Percentiles rank a stretch among this genome's conserved stretches.
These are phyloP conservation scores for Prinsepia uniflora DNA, from an alignment of 306 rosid species.

Conservation along the genomic window DNA sequence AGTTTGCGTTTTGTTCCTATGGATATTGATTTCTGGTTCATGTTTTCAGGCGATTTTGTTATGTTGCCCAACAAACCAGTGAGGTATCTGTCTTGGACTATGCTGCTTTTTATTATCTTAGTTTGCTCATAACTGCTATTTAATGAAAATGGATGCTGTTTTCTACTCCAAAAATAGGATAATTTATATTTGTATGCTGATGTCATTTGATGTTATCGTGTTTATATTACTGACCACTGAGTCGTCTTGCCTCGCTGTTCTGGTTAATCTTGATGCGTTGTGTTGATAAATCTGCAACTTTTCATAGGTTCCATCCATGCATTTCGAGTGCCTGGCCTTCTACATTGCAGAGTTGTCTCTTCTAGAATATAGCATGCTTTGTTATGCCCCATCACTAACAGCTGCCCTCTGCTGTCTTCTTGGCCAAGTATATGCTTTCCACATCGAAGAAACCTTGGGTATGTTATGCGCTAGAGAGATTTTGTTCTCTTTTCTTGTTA, in stretches of 20 bases:
- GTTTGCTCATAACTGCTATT: background rate
- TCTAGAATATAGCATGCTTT: conserved; percentile 49
- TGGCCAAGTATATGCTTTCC: conserved; percentile 55
- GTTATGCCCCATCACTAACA: conserved; percentile 48
- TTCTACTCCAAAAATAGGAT: conserved; percentile 2
- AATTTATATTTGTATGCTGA: conserved; percentile 2
- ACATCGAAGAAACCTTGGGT: conserved; percentile 63
- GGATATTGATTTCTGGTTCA: conserved; percentile 32
- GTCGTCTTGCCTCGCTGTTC: background rate
- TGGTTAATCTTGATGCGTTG: background rate
- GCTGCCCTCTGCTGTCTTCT: conserved; percentile 69
- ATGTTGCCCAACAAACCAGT: conserved; percentile 40
- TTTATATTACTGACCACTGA: background rate
- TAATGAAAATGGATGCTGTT: background rate
- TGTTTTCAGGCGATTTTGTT: conserved; percentile 48
- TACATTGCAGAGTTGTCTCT: conserved; percentile 59
- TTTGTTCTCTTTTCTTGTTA: conserved; percentile 15
- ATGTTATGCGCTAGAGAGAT: conserved; percentile 18
- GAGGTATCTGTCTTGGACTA: conserved; percentile 36
- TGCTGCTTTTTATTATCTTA: background rate
- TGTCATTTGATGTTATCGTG: background rate
- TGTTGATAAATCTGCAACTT: conserved; percentile 17
- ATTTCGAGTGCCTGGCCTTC: conserved; percentile 50
- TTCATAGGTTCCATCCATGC: conserved; percentile 44
- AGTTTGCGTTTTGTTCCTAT: background rate